Percentiles rank a stretch among this genome's conserved stretches.
Evolutionary conservation across 2,329 filamentous ascomycete species (phyloP).

Genomic region (Kalmusia sp.): DNA sequence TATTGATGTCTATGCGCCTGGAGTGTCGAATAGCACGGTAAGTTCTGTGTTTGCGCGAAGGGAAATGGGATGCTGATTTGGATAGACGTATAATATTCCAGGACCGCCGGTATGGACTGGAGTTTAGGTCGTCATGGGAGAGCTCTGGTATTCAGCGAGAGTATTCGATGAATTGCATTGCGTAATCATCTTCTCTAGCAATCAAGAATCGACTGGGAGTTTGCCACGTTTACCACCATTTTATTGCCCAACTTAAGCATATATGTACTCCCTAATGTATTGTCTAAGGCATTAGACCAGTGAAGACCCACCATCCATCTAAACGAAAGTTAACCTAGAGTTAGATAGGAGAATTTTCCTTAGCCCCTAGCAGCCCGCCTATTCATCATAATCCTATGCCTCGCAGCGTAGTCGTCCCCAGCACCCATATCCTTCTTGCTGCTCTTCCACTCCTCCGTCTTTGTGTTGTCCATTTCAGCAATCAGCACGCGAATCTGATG

Average conservation of each 20-base stretch:
- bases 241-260: too few species aligned
- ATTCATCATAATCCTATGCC: conserved; percentile 7
- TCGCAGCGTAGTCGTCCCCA: neutral
- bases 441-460: conserved; percentile 22
- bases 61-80: neutral
- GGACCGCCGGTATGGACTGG: conserved; percentile 8
- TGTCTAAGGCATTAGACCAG: too few species aligned
- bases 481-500: conserved; percentile 45
- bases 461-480: conserved; percentile 44
- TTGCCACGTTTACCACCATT: too few species aligned
- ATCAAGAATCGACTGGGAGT: too few species aligned
- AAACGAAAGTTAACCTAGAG: too few species aligned
- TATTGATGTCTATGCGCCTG: conserved; percentile 34
- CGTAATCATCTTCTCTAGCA: too few species aligned
- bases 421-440: conserved; percentile 20
- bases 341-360: too few species aligned
- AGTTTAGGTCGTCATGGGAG: neutral
- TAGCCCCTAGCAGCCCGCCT: neutral
- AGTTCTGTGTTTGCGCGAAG: conserved; percentile 4
- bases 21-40: conserved; percentile 27
- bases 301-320: too few species aligned
- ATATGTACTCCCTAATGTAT: too few species aligned
- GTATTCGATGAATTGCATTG: too few species aligned
- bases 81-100: conserved; percentile 5
- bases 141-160: too few species aligned